Conservation (phyloP, 768 basidiomycete genomes). For the Auriscalpium microsporum region DNA sequence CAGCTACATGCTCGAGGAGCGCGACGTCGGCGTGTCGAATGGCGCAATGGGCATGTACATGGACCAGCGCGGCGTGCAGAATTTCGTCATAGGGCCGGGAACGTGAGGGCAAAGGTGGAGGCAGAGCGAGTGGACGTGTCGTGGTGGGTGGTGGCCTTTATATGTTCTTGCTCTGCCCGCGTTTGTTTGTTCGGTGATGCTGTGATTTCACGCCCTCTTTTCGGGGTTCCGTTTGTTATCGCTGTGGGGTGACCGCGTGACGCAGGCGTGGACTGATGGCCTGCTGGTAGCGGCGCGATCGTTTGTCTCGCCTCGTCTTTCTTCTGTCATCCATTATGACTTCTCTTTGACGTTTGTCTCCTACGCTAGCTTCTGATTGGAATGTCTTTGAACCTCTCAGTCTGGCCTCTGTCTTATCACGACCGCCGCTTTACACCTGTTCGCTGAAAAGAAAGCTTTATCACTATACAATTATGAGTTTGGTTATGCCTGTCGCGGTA, state of each 20-base stretch:
- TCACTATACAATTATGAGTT: neutral
- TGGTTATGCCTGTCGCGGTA: neutral
- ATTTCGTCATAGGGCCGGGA: constrained; percentile 7
- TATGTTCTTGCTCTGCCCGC: too few relatives aligned
- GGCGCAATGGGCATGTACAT: constrained; percentile 8
- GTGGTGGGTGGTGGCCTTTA: too few relatives aligned
- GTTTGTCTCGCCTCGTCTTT: neutral
- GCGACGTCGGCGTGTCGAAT: constrained; percentile 25
- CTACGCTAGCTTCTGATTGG: neutral
- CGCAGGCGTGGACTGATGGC: neutral
- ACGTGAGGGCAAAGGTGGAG: neutral
- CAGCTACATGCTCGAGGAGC: constrained; percentile 64
- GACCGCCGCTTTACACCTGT: too few relatives aligned
- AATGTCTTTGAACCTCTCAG: neutral
- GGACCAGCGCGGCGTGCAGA: constrained; percentile 9
- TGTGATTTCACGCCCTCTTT: too few relatives aligned
- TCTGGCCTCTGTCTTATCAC: too few relatives aligned
- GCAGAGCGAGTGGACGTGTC: too few relatives aligned
- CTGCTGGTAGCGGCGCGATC: neutral
- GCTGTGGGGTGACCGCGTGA: too few relatives aligned
- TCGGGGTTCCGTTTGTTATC: too few relatives aligned
- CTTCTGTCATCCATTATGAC: neutral
- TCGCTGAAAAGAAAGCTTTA: neutral
- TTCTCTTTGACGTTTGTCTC: neutral
- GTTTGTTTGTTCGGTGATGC: constrained; percentile 1